Evolutionary conservation across 2,329 filamentous ascomycete genomes (phyloP).

Genomic region (Monosporascus sp.): DNA sequence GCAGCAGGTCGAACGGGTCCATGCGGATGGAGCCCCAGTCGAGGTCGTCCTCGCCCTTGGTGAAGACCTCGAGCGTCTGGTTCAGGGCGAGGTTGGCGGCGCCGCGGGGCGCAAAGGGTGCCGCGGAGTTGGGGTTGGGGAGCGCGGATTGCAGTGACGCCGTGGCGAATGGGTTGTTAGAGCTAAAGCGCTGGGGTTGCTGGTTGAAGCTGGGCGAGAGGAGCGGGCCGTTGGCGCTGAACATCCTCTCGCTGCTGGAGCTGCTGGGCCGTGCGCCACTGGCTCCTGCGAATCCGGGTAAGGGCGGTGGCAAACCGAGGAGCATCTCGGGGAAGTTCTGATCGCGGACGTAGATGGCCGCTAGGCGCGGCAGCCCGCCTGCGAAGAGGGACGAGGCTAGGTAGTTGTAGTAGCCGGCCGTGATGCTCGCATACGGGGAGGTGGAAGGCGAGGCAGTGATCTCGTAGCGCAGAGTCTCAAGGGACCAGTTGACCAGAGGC

Average conservation of each 20-base stretch:
- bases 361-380: slow-evolving; percentile 67
- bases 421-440: slow-evolving; percentile 52
- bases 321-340: slow-evolving; percentile 76
- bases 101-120: slow-evolving; percentile 25
- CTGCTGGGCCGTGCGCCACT: slow-evolving; percentile 28
- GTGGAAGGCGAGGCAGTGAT: slow-evolving; percentile 58
- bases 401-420: slow-evolving; percentile 73
- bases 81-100: slow-evolving; percentile 31
- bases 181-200: slow-evolving; percentile 45
- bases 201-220: slow-evolving; percentile 23
- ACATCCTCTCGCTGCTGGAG: slow-evolving; percentile 27
- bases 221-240: slow-evolving; percentile 15
- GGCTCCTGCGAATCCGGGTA: slow-evolving; percentile 35
- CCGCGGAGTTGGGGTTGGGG: slow-evolving; percentile 11
- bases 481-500: slow-evolving; percentile 61
- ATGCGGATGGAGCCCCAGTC: slow-evolving; percentile 56
- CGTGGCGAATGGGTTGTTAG: slow-evolving; percentile 54
- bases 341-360: slow-evolving; percentile 80
- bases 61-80: slow-evolving; percentile 55
- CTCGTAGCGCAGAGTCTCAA: slow-evolving; percentile 76
- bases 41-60: slow-evolving; percentile 52
- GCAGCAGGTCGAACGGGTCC: slow-evolving; percentile 23
- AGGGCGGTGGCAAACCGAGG: slow-evolving; percentile 62
- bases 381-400: slow-evolving; percentile 76
- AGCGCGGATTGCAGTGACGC: slow-evolving; percentile 10